A percentile compares a stretch with the other conserved stretches of the same genome.
These are phyloP conservation scores for Tuber brumale DNA, from an alignment of 495 filamentous ascomycete species.

Conservation along the genomic window DNA sequence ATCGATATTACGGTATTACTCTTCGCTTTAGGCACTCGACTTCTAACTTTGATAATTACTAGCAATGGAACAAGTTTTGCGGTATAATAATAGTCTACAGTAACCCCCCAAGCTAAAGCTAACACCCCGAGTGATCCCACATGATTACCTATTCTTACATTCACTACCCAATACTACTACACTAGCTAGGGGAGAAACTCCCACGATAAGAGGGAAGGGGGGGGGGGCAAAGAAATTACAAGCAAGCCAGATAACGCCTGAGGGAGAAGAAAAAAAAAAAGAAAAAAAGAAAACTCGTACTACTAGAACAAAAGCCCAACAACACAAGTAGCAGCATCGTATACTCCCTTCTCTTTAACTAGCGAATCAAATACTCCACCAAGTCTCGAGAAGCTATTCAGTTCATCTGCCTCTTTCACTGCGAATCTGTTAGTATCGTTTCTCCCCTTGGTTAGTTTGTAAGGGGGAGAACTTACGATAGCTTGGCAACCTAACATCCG, in stretches of 20 bases:
- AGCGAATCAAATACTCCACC: constrained; percentile 16
- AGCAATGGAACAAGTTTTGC: background rate
- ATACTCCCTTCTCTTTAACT: constrained; percentile 22
- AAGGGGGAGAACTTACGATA: constrained; percentile 33
- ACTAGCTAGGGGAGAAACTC: background rate
- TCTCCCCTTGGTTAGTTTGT: background rate
- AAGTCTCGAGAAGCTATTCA: constrained; percentile 15
- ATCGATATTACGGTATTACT: background rate
- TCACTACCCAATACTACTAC: background rate
- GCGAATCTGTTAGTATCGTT: background rate
- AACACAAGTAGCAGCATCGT: constrained; percentile 23
- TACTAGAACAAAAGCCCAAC: constrained; percentile 27
- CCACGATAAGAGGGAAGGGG: background rate
- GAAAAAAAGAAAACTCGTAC: background rate
- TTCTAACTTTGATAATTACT: background rate
- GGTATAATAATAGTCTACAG: background rate
- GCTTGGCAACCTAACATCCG: constrained; percentile 28
- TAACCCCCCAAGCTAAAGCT: background rate
- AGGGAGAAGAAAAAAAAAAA: background rate
- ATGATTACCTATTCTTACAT: constrained; percentile 1
- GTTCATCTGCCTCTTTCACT: constrained; percentile 26
- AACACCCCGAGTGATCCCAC: background rate
- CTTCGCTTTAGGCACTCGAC: background rate
- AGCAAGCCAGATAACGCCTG: background rate
- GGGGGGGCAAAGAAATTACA: background rate